Base-by-base conservation (phyloP, 108 stramenopile genomes). In the Skeletonema menzelii region DNA sequence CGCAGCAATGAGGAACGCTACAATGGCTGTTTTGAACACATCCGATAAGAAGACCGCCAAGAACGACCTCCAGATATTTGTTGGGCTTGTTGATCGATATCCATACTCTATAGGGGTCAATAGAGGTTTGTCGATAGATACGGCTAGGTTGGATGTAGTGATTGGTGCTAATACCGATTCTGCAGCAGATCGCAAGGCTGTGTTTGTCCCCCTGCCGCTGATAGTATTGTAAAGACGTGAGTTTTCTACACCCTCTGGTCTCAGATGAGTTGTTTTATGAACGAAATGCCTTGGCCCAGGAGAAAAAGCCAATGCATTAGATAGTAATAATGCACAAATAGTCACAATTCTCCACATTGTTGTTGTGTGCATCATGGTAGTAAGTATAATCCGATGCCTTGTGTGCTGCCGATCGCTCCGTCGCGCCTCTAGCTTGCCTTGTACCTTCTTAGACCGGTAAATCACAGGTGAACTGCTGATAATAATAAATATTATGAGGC, bases 21-120 rank as follows among this genome's bases (percentile, higher is more conserved):
- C 67, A 2, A 70, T 20, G 55, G 85, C 80, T 19, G 77, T 75
- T 67, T 86, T 86, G 71, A 62, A 76, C 22, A 75, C 69, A 57
- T 86, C 79, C 0, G 82, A 83, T 53, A 83, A 27, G 12, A 80
- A 32, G 12, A 86, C 71, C 12, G 75, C 62, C 12, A 82, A 42
- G 42, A 84, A 49, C 35, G 79, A 84, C 32, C 55, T 35, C 55
- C 67, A 58, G 67, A 69, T 68, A 27, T 47, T 35, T 17, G 62
- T 60, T 10, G 37, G 38, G 13, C 56, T 20, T 14, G 56, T 46
- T 14, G 73, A 31, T 26, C 73, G 49, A 35, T 53, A 77, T 37
- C 38, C 68, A 26, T 58, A 75, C 47, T 83, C 77, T 10, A 74
- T 8, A 22, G 80, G 68, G 14, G 77, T 28, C 20, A 83, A 73